Base-by-base conservation (phyloP, 1,284 basidiomycete species). In the Irpex sp. region DNA sequence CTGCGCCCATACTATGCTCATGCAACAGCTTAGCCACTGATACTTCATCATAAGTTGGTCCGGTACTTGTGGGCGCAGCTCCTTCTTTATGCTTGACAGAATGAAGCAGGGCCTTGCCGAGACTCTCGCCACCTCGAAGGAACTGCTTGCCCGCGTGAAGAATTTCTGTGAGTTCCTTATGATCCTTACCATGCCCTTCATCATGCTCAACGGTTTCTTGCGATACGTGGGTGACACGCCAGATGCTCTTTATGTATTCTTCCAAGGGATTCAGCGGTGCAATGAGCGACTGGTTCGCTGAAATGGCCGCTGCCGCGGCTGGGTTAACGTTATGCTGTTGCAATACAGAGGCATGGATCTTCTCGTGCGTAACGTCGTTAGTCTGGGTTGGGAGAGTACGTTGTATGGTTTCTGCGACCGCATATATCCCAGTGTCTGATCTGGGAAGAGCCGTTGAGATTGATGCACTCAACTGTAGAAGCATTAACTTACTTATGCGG, bases 261-360 rank as follows among this genome's bases (percentile, higher is more conserved):
- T 91, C 88, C 21, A 89, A 70, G 1, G 83, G 82, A 36, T 80
- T 69, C 1, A 90, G 76, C 5, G 64, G 56, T 21, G 69, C 72
- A 9, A 89, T 68, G 5, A 89, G 71, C 1, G 75, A 69, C 1
- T 83, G 82, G 62, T 83, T 71, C 19, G 76, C 71, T 52, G 73
- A 68, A 37, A 89, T 60, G 19, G 70, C 72, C 7, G 72, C 66
- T 7, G 67, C 67, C 17, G 88, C 68, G 19, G 73, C 69, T 1
- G 79, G 75, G 47, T 75, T 68, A 4, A 80, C 62, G 5, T 70
- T 65, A 5, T 67, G 69, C 67, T 87, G 88, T 44, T 78, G 69
- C 38, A 84, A 70, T 3, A 86, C 85, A 5, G 88, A 89, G 1
- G 82, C 74, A 67, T 90, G 88, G 44, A 89, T 82, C 0, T 71